phyloP scores from a whole-genome alignment of 371 early-diverging fungal species.

The Mucor ambiguus region DNA sequence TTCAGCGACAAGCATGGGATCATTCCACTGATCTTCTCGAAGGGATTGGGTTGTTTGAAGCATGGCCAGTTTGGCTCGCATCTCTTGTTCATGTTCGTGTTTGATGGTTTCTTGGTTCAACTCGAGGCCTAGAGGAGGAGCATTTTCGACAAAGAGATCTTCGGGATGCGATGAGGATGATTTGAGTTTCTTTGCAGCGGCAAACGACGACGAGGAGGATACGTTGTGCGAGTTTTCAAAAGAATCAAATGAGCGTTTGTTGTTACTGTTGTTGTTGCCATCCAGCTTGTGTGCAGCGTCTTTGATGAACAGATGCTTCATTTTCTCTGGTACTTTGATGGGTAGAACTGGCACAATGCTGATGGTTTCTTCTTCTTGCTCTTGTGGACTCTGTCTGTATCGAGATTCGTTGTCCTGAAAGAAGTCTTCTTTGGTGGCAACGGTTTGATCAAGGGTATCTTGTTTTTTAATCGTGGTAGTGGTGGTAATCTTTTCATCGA shows the following conservation, averaged over 20 bases:
- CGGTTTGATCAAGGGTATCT: conserved; percentile 11
- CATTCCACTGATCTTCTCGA: conserved; percentile 62
- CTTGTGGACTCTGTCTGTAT: conserved; percentile 12
- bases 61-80: conserved; percentile 19
- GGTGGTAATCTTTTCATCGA: conserved; percentile 6
- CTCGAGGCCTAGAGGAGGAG: conserved; percentile 8
- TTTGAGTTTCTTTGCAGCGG: not conserved
- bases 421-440: conserved; percentile 17
- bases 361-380: conserved; percentile 7
- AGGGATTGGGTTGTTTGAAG: conserved; percentile 28
- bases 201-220: not conserved
- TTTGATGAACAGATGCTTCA: conserved; percentile 13
- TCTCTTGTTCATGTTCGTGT: conserved; percentile 28
- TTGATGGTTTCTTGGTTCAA: conserved; percentile 8
- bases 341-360: conserved; percentile 38
- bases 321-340: conserved; percentile 26
- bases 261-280: not conserved
- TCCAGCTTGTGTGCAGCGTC: not conserved
- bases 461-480: not conserved
- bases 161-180: not conserved
- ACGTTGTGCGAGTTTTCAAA: not conserved
- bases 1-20: conserved; percentile 92
- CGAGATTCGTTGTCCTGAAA: conserved; percentile 33
- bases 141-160: conserved; percentile 6
- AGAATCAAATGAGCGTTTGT: conserved; percentile 1